Conservation (phyloP, 2,329 filamentous ascomycete genomes). For the Aspergillus hortae region DNA sequence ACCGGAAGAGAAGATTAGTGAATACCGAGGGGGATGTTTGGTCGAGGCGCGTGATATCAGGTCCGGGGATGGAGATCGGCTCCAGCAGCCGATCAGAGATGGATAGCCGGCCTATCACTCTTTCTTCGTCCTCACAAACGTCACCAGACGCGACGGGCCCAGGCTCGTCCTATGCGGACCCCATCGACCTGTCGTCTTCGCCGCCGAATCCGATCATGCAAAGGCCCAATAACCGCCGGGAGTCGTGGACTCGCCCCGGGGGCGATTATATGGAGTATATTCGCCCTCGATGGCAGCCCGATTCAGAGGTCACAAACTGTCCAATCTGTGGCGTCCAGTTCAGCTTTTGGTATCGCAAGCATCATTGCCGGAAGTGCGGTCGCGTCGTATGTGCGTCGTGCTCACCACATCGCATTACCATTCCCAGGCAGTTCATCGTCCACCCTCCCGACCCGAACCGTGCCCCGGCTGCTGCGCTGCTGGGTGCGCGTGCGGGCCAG, state of each 20-base stretch:
- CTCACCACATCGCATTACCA: conserved; percentile 91
- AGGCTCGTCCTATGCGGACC: conserved; percentile 30
- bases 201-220: conserved; percentile 17
- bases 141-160: conserved; percentile 10
- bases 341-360: conserved; percentile 80
- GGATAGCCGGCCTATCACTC: conserved; percentile 24
- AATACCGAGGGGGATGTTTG: conserved; percentile 29
- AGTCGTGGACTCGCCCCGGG: conserved; percentile 14
- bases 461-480: conserved; percentile 41
- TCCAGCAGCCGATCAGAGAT: conserved; percentile 14
- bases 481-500: conserved; percentile 40
- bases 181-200: conserved; percentile 32
- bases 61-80: conserved; percentile 11
- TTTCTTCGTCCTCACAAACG: conserved; percentile 16
- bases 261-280: conserved; percentile 43
- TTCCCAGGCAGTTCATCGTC: conserved; percentile 89
- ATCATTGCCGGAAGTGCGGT: conserved; percentile 96
- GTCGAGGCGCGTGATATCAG: conserved; percentile 12
- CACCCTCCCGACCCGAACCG: conserved; percentile 59
- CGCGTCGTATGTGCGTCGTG: conserved; percentile 85
- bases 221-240: conserved; percentile 9
- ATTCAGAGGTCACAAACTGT: conserved; percentile 75
- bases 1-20: conserved; percentile 44
- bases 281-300: conserved; percentile 82
- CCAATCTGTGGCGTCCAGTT: conserved; percentile 80